phyloP scores from a whole-genome alignment of 2,329 filamentous ascomycete genomes.

The Alternaria burnsii region DNA sequence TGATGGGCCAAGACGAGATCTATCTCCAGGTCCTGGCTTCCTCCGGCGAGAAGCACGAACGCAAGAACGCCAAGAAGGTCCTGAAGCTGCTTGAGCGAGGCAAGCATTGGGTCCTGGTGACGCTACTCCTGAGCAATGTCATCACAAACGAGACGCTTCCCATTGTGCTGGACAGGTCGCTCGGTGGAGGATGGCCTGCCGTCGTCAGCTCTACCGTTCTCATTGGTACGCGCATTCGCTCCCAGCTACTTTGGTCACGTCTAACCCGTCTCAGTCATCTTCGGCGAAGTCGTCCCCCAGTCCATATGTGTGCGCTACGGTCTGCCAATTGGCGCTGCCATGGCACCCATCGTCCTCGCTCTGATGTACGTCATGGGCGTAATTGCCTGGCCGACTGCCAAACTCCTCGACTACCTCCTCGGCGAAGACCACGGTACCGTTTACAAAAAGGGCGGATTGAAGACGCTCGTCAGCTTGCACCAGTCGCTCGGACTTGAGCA shows the following conservation, averaged over 20 bases:
- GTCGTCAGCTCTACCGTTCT: conserved; percentile 91
- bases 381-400: conserved; percentile 92
- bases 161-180: conserved; percentile 90
- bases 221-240: conserved; percentile 72
- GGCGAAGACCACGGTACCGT: conserved; percentile 95
- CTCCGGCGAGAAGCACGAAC: conserved; percentile 84
- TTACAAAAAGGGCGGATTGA: conserved; percentile 97
- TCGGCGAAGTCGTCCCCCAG: conserved; percentile 95
- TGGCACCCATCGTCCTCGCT: conserved; percentile 83
- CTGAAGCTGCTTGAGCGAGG: conserved; percentile 81
- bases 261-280: conserved; percentile 74
- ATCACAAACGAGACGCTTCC: conserved; percentile 94
- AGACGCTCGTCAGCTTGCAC: conserved; percentile 94
- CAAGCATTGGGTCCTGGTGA: conserved; percentile 98
- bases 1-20: conserved; percentile 87
- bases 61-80: conserved; percentile 83
- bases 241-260: not conserved
- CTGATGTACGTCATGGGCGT: conserved; percentile 94
- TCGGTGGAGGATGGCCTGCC: conserved; percentile 93
- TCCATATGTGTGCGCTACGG: conserved; percentile 97
- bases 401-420: conserved; percentile 90
- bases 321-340: conserved; percentile 91
- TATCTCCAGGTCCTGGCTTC: conserved; percentile 94
- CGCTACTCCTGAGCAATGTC: conserved; percentile 91
- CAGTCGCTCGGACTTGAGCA: conserved; percentile 84